phyloP scores from a whole-genome alignment of 306 rosid species.

The Arachis hypogaea region DNA sequence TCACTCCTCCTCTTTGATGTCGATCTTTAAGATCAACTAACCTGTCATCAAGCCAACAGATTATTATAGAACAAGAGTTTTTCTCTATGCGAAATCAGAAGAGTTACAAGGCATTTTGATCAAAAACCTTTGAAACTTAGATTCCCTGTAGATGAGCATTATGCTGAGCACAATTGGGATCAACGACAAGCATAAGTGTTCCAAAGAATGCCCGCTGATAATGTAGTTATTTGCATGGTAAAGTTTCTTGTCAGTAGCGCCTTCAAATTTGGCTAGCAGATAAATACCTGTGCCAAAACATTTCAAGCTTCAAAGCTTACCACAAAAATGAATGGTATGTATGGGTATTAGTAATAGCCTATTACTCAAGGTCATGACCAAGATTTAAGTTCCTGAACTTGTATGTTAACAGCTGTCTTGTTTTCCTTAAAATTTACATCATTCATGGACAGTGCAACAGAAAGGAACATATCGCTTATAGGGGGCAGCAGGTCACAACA shows the following conservation, averaged over 20 bases:
- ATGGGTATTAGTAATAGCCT: background rate
- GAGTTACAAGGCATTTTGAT: slow-evolving; percentile 18
- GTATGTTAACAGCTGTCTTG: slow-evolving; percentile 1
- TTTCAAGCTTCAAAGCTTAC: slow-evolving; percentile 16
- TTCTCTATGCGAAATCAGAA: slow-evolving; percentile 10
- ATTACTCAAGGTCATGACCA: background rate
- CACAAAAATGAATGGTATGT: slow-evolving; percentile 7
- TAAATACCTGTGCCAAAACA: slow-evolving; percentile 53
- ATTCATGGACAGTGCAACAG: background rate
- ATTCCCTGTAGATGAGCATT: slow-evolving; percentile 61
- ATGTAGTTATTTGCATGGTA: slow-evolving; percentile 49
- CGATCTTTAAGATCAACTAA: slow-evolving; percentile 51
- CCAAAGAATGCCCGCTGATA: slow-evolving; percentile 70
- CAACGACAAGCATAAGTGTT: slow-evolving; percentile 56
- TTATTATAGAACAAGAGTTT: slow-evolving; percentile 21
- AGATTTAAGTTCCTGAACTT: background rate
- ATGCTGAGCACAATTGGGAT: slow-evolving; percentile 58
- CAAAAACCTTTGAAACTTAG: slow-evolving; percentile 52
- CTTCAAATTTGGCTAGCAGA: slow-evolving; percentile 68
- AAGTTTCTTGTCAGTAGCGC: slow-evolving; percentile 60
- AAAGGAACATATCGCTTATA: background rate
- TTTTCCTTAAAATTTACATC: background rate
- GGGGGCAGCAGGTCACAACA: background rate
- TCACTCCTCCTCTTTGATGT: slow-evolving; percentile 40
- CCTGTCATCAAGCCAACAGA: slow-evolving; percentile 46